Conservation (phyloP, 176 grass and related monocot species). For the Chloris gayana region DNA sequence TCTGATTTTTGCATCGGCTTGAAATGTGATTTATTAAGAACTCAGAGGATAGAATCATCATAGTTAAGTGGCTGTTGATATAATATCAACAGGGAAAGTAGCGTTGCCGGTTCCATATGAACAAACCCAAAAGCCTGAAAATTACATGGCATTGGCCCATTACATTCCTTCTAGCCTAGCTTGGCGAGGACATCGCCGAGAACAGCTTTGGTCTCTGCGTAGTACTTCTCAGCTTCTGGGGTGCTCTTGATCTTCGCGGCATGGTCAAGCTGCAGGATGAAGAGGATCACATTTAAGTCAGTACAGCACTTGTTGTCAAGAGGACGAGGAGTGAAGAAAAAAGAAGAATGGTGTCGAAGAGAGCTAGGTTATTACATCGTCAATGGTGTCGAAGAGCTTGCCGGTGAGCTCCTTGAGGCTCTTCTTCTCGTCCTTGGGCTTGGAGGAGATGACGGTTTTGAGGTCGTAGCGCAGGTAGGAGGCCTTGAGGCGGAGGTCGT, state of each 20-base stretch:
- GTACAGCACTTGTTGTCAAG: background rate
- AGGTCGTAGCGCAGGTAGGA: slow-evolving; percentile 84
- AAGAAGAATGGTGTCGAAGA: background rate
- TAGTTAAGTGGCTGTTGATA: slow-evolving; percentile 26
- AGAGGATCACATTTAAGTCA: slow-evolving; percentile 27
- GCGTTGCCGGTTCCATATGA: slow-evolving; percentile 61
- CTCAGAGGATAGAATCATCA: slow-evolving; percentile 19
- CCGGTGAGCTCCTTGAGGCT: slow-evolving; percentile 62
- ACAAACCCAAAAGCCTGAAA: slow-evolving; percentile 56
- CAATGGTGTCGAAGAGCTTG: slow-evolving; percentile 79
- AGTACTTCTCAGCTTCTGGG: slow-evolving; percentile 76
- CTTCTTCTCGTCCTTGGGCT: slow-evolving; percentile 94
- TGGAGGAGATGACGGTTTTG: slow-evolving; percentile 81
- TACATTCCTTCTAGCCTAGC: slow-evolving; percentile 63
- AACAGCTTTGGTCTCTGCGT: slow-evolving; percentile 52
- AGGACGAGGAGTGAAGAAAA: too few species aligned
- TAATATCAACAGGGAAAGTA: slow-evolving; percentile 57
- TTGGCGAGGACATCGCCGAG: slow-evolving; percentile 78
- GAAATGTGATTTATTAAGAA: slow-evolving; percentile 9
- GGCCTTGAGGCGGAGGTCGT: slow-evolving; percentile 85
- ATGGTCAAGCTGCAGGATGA: slow-evolving; percentile 75
- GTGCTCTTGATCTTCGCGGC: slow-evolving; percentile 97
- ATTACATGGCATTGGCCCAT: slow-evolving; percentile 36
- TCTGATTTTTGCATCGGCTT: background rate
- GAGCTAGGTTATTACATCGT: slow-evolving; percentile 60